Evolutionary conservation across 2,329 filamentous ascomycete species (phyloP), one percentile per base, ranked within the genome.

Genomic region (Ascocoryne sarcoides): DNA sequence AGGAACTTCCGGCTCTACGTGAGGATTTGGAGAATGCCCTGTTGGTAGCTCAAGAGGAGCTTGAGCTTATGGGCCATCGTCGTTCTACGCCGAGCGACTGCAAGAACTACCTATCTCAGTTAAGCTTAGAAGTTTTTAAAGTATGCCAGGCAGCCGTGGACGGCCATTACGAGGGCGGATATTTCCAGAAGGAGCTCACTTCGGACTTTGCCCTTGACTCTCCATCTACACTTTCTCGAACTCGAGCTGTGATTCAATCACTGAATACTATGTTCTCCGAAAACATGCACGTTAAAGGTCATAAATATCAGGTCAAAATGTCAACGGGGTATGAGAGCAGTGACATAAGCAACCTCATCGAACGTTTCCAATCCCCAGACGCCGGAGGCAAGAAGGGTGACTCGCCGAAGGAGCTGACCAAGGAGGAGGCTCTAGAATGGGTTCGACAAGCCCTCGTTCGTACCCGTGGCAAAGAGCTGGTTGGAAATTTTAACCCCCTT

Each of bases 401-500:
- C n/a, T n/a, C n/a, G 21, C 37, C 37, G 5, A 34, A 23, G 28
- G 33, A 44, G 19, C 30, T 54, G 45, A 51, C 28, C 16, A 54
- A 49, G 39, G 23, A 36, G 7, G 41, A 47, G 4, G 49, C 41
- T n/a, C 32, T 57, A n/a, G 26, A 46, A 16, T 59, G 53, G 55
- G 51, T 54, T 14, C 12, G 30, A 3, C 32, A 49, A 36, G 50
- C 43, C 16, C 44, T 54, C 10, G 33, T 40, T 3, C 40, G 50
- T 31, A 47, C 50, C 32, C 39, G 53, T 30, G 49, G 64, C 43
- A 61, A 39, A 37, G 62, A 66, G 38, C 50, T 67, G 2, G 40
- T 57, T 3, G 63, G 64, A 8, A 62, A 56, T 16, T 62, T 60
- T 51, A 67, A 65, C 40, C 60, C 64, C 2, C 50, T 60, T 1